Percentiles rank a stretch among this genome's conserved stretches.
phyloP scores from a whole-genome alignment of 495 filamentous ascomycete species.

The Hypoxylon crocopeplum region DNA sequence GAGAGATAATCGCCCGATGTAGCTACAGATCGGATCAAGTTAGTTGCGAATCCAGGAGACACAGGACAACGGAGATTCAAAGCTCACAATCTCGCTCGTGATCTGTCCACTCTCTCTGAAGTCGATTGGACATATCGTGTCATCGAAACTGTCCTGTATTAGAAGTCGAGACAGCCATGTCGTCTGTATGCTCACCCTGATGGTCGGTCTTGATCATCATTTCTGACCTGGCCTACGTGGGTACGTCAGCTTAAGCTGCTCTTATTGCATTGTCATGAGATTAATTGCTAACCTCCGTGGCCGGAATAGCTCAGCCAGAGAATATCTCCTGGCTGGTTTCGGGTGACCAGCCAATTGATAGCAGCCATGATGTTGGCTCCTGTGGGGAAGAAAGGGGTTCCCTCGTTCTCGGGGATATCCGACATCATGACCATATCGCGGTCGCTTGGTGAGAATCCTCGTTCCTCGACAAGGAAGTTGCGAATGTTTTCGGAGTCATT shows the following conservation, averaged over 20 bases:
- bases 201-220: slow-evolving; percentile 52
- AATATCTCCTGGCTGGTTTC: slow-evolving; percentile 55
- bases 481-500: slow-evolving; percentile 62
- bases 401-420: slow-evolving; percentile 54
- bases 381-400: slow-evolving; percentile 60
- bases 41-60: background rate
- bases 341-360: slow-evolving; percentile 62
- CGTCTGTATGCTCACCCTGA: slow-evolving; percentile 44
- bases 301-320: slow-evolving; percentile 66
- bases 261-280: background rate
- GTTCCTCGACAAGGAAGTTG: slow-evolving; percentile 51
- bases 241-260: background rate
- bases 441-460: slow-evolving; percentile 55
- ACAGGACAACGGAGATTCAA: background rate
- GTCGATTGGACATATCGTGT: slow-evolving; percentile 65
- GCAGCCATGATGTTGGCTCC: slow-evolving; percentile 62
- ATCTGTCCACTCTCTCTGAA: slow-evolving; percentile 59
- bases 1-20: slow-evolving; percentile 60
- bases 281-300: slow-evolving; percentile 53
- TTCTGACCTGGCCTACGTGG: slow-evolving; percentile 50
- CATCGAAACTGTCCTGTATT: slow-evolving; percentile 53
- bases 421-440: slow-evolving; percentile 62
- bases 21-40: slow-evolving; percentile 39
- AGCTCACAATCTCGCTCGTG: slow-evolving; percentile 51
- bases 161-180: slow-evolving; percentile 2